Conservation (phyloP, 2,329 filamentous ascomycete species). For the Nemania bipapillata region DNA sequence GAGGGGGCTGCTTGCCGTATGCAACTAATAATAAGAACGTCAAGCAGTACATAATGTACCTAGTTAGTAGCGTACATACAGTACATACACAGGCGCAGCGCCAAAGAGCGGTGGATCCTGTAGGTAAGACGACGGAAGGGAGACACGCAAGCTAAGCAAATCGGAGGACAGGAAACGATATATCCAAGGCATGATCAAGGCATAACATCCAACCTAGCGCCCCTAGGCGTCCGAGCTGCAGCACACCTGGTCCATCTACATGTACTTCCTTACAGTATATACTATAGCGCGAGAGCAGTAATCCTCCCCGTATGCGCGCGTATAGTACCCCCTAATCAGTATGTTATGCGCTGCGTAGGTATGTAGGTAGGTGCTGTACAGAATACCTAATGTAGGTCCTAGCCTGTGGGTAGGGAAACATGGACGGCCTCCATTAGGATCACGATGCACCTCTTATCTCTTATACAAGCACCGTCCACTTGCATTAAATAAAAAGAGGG, state of each 20-base stretch:
- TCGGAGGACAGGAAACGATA: constrained; percentile 33
- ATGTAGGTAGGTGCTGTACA: background rate
- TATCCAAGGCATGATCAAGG: constrained; percentile 35
- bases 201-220: constrained; percentile 35
- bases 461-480: no score
- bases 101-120: constrained; percentile 45
- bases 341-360: background rate
- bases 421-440: constrained; percentile 21
- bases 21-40: constrained; percentile 39
- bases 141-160: constrained; percentile 37
- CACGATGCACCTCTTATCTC: constrained; percentile 32
- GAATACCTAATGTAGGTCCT: no score
- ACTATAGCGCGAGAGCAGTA: background rate
- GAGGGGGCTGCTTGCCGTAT: constrained; percentile 35
- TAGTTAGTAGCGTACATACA: no score
- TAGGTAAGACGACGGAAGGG: constrained; percentile 39
- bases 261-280: background rate
- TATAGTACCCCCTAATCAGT: no score
- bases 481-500: constrained; percentile 29
- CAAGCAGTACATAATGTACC: constrained; percentile 18
- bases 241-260: constrained; percentile 28
- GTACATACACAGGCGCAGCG: background rate
- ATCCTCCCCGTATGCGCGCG: no score
- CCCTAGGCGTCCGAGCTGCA: constrained; percentile 30
- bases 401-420: constrained; percentile 2